These are phyloP conservation scores for Colletotrichum tamarilloi DNA, from an alignment of 2,329 filamentous ascomycete species.

Conservation along the genomic window DNA sequence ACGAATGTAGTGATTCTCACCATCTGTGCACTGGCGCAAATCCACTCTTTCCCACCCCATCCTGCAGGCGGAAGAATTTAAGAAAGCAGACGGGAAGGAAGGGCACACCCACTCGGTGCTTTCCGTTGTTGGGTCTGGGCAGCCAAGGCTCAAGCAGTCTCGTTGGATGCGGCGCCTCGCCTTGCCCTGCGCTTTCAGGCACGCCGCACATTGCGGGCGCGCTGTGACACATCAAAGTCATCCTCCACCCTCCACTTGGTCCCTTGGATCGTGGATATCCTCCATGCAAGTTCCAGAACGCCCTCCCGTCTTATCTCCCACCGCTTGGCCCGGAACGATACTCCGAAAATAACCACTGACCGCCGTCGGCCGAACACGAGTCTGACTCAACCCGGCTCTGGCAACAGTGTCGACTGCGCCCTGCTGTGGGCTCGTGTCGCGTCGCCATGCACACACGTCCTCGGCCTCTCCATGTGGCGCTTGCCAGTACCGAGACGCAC, in stretches of 20 bases:
- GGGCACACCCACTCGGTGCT: neutral
- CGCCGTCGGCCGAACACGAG: conserved; percentile 33
- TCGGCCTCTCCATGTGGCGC: conserved; percentile 31
- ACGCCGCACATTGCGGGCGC: conserved; percentile 1
- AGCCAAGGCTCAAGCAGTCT: neutral
- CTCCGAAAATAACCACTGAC: conserved; percentile 31
- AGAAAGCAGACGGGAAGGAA: neutral
- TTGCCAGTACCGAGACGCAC: conserved; percentile 20
- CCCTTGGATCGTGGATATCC: neutral
- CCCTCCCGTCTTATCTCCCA: conserved; percentile 14
- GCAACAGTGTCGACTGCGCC: conserved; percentile 30
- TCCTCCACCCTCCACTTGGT: neutral
- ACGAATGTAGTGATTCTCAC: neutral
- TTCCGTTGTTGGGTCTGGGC: neutral
- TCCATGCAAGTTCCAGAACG: conserved; percentile 13
- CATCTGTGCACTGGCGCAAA: conserved; percentile 10
- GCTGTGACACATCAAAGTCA: conserved; percentile 12
- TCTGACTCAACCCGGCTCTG: conserved; percentile 17
- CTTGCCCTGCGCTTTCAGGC: conserved; percentile 2
- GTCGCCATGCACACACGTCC: conserved; percentile 1
- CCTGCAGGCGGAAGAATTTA: neutral
- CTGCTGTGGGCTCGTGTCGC: conserved; percentile 25
- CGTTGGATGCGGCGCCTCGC: conserved; percentile 4
- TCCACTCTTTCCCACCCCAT: conserved; percentile 23
- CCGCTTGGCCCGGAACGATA: conserved; percentile 25